Base-by-base conservation (phyloP, 1,284 basidiomycete species). In the Cutaneotrichosporon dermatis region DNA sequence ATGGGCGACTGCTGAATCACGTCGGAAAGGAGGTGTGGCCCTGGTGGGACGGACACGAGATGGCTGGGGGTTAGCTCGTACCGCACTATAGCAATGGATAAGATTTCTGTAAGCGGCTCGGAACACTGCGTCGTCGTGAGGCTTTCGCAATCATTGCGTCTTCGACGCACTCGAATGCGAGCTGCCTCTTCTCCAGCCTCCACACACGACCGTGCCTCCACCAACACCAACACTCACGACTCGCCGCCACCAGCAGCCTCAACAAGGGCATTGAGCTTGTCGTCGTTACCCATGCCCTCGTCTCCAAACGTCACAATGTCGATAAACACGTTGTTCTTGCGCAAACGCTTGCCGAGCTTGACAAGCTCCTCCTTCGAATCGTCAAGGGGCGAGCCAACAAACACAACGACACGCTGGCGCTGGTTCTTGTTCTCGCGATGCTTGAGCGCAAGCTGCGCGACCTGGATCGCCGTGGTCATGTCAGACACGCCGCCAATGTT, bases 361-460 rank as follows among this genome's bases (percentile, higher is more conserved):
- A 90, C 81, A 82, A 95, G 85, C 60, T 82, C 83, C 68, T 88
- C 86, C 72, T 90, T 87, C 63, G 89, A 86, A 50, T 76, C 74
- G 39, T 84, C 83, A 11, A 92, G 78, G 0, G 96, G 96, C 6
- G 91, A 94, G 25, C 87, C 93, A 58, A 95, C 86, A 70, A 99
- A 97, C 48, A 92, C 89, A 69, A 99, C 86, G 68, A 98, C 90
- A 45, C 95, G 86, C 73, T 99, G 95, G 35, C 93, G 87, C 55
- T 96, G 88, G 72, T 93, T 96, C 85, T 99, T 99, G 83, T 99
- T 97, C 79, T 95, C 92, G 61, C 96, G 83, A 76, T 99, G 95
- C 79, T 99, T 99, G 61, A 99, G 83, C 0, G 96, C 94, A 50
- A 99, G 87, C 73, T 94, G 92, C 0, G 95, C 94, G 51, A 98